Evolutionary conservation across 495 filamentous ascomycete species (phyloP), one percentile per base, ranked within the genome.

Genomic region (Penicillium psychrofluorescens): DNA sequence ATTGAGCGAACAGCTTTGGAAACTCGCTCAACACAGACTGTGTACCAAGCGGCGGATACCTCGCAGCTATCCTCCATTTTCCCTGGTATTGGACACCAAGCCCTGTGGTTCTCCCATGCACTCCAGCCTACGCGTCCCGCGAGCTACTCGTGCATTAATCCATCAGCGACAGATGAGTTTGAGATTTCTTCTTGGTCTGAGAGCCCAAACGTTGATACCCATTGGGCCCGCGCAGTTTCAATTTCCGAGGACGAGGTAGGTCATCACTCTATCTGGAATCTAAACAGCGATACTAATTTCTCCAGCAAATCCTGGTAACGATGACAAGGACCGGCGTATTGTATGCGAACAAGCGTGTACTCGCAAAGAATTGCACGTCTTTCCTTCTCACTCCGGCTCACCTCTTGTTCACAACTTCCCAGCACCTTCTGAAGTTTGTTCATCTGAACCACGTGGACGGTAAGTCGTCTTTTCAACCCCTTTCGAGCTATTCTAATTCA

Each of bases 351-450:
- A 78, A 82, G 31, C 73, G 75, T 13, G 68, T 81, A 11, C 64
- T 97, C 33, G 78, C 80, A 2, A 85, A 83, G 55, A 92, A 88
- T 50, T 95, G 89, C 65, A 96, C 92, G 1, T 97, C 92, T 0
- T 95, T 95, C 55, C 54, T 88, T 11, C 66, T 89, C 30, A 95
- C 90, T 0, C 65, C 79, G n/a, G 74, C 78, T 27, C 90, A 95
- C 72, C 67, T 98, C 12, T 79, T 97, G 38, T 90, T 87, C 58
- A 96, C 92, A 13, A 97, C 91, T 1, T 88, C 81, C 38, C 85
- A 88, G 46, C 90, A 96, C 62, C 70, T 95, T 11, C 64, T 96
- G 43, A 98, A 96, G 59, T 97, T 97, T 59, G 81, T 95, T 12
- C 92, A 98, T 63, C 56, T 97, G 22, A 75, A 75, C 9, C 63